These are phyloP conservation scores for Exophiala oligosperma DNA, from an alignment of 2,329 filamentous ascomycete genomes.

Conservation along the genomic window DNA sequence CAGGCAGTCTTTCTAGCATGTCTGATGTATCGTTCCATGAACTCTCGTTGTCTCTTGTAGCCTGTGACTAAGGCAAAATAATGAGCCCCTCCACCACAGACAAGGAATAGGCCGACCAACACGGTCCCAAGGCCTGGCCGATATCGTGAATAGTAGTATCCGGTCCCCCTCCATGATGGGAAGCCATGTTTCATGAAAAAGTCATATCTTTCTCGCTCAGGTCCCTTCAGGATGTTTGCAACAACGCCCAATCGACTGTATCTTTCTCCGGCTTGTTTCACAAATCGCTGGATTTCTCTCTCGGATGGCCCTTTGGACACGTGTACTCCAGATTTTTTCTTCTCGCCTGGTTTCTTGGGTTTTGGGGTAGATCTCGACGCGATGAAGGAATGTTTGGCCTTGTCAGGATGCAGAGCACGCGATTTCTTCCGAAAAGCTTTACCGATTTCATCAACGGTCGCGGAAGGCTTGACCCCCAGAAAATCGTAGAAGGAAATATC, in stretches of 20 bases:
- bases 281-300: conserved; percentile 72
- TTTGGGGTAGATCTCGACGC: conserved; percentile 63
- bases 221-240: conserved; percentile 78
- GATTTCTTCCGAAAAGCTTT: conserved; percentile 92
- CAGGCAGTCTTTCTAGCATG: conserved; percentile 86
- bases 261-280: conserved; percentile 78
- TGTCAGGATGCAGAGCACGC: conserved; percentile 85
- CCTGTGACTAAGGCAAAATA: conserved; percentile 82
- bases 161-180: conserved; percentile 93
- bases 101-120: conserved; percentile 75
- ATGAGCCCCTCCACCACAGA: conserved; percentile 81
- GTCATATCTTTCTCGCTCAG: conserved; percentile 83
- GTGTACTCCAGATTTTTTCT: conserved; percentile 61
- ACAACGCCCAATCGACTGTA: conserved; percentile 84
- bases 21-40: conserved; percentile 86
- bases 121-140: conserved; percentile 87
- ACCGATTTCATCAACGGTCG: conserved; percentile 83
- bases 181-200: conserved; percentile 93
- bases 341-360: conserved; percentile 52
- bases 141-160: conserved; percentile 96
- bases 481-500: conserved; percentile 93
- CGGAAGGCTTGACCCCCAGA: conserved; percentile 71
- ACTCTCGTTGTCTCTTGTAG: conserved; percentile 88
- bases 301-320: conserved; percentile 71
- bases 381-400: conserved; percentile 81